Base-by-base conservation (phyloP, 805 yeast genomes). In the Ogataea neopini region DNA sequence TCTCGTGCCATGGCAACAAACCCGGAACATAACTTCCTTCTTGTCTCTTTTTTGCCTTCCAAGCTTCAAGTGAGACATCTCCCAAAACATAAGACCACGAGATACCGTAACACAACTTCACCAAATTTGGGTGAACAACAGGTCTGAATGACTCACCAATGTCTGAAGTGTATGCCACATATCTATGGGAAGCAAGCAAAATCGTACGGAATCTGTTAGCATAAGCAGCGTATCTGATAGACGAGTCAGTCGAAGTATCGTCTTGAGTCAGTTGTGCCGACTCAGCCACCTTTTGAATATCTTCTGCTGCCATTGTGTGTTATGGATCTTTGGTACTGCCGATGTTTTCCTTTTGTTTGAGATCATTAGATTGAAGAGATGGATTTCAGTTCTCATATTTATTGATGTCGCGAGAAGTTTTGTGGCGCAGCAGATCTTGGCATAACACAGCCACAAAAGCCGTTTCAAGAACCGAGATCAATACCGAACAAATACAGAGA, bases 81-180 rank as follows among this genome's bases (percentile, higher is more conserved):
- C 89, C 90, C 7, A 84, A 58, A 18, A 87, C 73, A 60, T 87
- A 87, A 1, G 78, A 68, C 94, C 94, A 88, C 6, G 90, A 83
- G 35, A 87, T 69, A 30, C 81, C 88, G 62, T 87, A 87, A 23
- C 92, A 84, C 2, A 78, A 51, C 11, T 68, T 73, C 15, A 87
- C 94, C n/a, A 84, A 48, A 28, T 57, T 53, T 1, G 91, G 90
- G 57, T 81, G 84, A 3, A 88, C 91, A 9, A 87, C 84, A 1
- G 94, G 94, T 44, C 96, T 74, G 68, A 87, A 88, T 9, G 91
- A 84, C 61, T 87, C 96, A 26, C 96, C 96, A 57, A 87, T 81
- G 62, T 87, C 96, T 0, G 91, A 84, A 2, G 95, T 86, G 66
- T 88, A 87, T 1, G 96, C 96, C 20, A 87, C 88, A 59, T 87